Percentiles rank a stretch among this genome's conserved stretches.
phyloP scores from a whole-genome alignment of 441 rosid species.

The Brassica balearica region DNA sequence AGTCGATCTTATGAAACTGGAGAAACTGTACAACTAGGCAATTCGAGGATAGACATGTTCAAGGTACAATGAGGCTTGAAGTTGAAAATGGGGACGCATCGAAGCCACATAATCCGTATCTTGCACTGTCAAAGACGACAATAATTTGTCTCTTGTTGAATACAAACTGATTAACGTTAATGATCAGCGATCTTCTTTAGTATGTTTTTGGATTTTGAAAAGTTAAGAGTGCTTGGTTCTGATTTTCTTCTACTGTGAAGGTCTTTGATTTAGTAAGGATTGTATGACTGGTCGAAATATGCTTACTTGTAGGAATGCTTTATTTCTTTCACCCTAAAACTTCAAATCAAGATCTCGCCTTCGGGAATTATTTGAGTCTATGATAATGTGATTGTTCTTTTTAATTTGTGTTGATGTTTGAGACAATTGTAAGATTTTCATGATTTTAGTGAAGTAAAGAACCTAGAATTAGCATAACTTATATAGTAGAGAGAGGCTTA shows the following conservation, averaged over 20 bases:
- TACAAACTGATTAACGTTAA: slow-evolving; percentile 77
- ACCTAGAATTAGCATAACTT: not conserved
- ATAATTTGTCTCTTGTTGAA: slow-evolving; percentile 84
- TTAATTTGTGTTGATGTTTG: not conserved
- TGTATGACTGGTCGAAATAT: slow-evolving; percentile 36
- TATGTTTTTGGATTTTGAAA: slow-evolving; percentile 27
- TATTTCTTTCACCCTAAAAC: slow-evolving; percentile 28
- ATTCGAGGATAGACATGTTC: slow-evolving; percentile 95
- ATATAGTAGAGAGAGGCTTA: not conserved
- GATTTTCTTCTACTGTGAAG: slow-evolving; percentile 37
- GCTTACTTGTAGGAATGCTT: slow-evolving; percentile 37
- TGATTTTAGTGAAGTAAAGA: not conserved
- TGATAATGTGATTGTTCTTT: not conserved
- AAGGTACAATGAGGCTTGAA: slow-evolving; percentile 91
- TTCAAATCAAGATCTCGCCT: not conserved
- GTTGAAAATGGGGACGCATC: slow-evolving; percentile 93
- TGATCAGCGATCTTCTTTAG: slow-evolving; percentile 48
- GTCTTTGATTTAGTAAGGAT: slow-evolving; percentile 27
- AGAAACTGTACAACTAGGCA: slow-evolving; percentile 68
- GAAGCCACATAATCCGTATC: slow-evolving; percentile 70
- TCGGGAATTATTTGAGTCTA: not conserved
- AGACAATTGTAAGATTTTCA: not conserved
- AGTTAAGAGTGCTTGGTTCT: slow-evolving; percentile 46
- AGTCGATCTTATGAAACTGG: slow-evolving; percentile 78
- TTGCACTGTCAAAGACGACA: slow-evolving; percentile 63